Evolutionary conservation across 331 rosid genomes (phyloP).

Genomic region (Pyrus hybrid): DNA sequence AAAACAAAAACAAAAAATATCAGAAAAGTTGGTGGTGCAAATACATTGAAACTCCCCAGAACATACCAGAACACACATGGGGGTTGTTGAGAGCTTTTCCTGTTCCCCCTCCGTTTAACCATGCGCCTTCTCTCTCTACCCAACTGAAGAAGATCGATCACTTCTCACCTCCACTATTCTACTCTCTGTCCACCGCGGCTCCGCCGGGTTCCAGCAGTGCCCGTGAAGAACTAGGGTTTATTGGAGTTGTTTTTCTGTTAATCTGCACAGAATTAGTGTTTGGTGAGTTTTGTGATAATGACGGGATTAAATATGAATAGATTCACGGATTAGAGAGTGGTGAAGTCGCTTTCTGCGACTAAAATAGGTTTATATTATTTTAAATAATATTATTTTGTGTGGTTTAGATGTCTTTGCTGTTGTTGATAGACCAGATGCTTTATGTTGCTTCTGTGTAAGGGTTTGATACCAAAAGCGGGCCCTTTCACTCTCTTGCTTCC

Average conservation of each 20-base stretch:
- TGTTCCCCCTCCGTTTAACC: neutral
- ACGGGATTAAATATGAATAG: neutral
- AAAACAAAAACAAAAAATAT: neutral
- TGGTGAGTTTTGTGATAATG: neutral
- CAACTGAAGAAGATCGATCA: neutral
- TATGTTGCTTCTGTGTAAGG: slow-evolving; percentile 58
- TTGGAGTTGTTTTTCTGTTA: neutral
- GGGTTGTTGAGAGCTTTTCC: neutral
- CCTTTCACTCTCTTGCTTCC: slow-evolving; percentile 65
- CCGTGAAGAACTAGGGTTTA: neutral
- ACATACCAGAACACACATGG: slow-evolving; percentile 52
- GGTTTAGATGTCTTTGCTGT: slow-evolving; percentile 1
- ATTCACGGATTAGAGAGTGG: slow-evolving; percentile 5
- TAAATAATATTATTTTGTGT: neutral
- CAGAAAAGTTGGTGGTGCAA: neutral
- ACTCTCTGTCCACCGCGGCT: neutral
- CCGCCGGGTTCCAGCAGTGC: neutral
- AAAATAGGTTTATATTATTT: neutral
- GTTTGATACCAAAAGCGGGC: slow-evolving; percentile 36
- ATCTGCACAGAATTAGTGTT: neutral
- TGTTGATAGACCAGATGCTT: slow-evolving; percentile 49
- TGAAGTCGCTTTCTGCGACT: slow-evolving; percentile 32
- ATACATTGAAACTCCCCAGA: slow-evolving; percentile 33
- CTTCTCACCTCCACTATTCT: neutral
- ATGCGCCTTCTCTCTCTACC: neutral